These are phyloP conservation scores for Gnomoniopsis sp. DNA, from an alignment of 2,329 filamentous ascomycete genomes.

Conservation along the genomic window DNA sequence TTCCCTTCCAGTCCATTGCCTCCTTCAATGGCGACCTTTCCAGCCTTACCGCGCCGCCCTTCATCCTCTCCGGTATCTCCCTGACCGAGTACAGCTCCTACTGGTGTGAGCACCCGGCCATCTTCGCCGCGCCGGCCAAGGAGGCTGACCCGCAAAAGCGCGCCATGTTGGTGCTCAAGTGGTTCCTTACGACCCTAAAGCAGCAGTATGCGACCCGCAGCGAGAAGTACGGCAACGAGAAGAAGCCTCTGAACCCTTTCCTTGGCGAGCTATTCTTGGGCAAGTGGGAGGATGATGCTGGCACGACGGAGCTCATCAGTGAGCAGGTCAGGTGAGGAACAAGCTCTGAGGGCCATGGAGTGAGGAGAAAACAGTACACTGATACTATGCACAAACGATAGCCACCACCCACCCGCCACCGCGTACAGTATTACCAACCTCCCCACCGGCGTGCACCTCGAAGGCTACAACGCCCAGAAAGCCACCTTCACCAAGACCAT, in stretches of 20 bases:
- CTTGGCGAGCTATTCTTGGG: constrained; percentile 92
- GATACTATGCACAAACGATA: constrained; percentile 25
- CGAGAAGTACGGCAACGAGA: constrained; percentile 83
- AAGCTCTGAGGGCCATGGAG: not conserved
- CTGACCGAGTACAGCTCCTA: constrained; percentile 79
- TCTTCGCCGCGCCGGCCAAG: constrained; percentile 78
- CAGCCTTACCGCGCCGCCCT: constrained; percentile 76
- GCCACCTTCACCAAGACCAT: constrained; percentile 93
- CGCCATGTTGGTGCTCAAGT: constrained; percentile 84
- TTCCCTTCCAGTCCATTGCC: constrained; percentile 59
- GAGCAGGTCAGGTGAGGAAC: constrained; percentile 78
- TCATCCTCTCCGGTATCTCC: constrained; percentile 75
- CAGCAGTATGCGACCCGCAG: constrained; percentile 75
- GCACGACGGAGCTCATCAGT: constrained; percentile 81
- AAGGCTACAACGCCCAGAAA: constrained; percentile 95
- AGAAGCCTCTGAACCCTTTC: constrained; percentile 97
- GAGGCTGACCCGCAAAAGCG: constrained; percentile 80
- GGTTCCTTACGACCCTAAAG: constrained; percentile 92
- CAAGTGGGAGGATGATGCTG: constrained; percentile 79
- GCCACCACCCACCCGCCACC: constrained; percentile 90
- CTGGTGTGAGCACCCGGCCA: constrained; percentile 73
- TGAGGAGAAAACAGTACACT: not conserved
- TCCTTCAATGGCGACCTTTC: constrained; percentile 81
- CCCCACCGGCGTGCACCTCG: constrained; percentile 72
- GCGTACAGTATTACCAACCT: constrained; percentile 91